Percentiles rank a stretch among this genome's conserved stretches.
These are phyloP conservation scores for Peribolospora kevripleyi DNA, from an alignment of 768 basidiomycete species.

Conservation along the genomic window DNA sequence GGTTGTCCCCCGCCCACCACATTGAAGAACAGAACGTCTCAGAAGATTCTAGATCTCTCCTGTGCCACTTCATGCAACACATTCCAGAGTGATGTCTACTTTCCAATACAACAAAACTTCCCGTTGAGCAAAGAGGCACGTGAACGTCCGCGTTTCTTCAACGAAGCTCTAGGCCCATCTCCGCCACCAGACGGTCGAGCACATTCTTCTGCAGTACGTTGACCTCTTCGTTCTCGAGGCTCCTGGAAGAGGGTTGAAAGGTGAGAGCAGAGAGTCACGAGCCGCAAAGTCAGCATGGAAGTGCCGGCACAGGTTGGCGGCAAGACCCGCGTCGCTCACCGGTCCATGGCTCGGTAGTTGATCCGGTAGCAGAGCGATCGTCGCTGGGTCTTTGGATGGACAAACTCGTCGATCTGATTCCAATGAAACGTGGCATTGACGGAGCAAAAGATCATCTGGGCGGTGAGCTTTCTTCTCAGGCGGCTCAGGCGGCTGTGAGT, in stretches of 20 bases:
- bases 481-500: too few species aligned
- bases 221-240: constrained; percentile 67
- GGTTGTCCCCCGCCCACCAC: too few species aligned
- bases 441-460: not conserved
- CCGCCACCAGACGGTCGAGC: constrained; percentile 14
- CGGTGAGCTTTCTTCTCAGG: not conserved
- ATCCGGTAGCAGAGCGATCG: constrained; percentile 69
- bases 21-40: too few species aligned
- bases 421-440: not conserved
- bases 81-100: too few species aligned
- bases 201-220: constrained; percentile 43
- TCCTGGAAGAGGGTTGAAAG: constrained; percentile 26
- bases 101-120: too few species aligned
- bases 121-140: too few species aligned
- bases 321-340: not conserved
- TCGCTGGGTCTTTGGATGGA: constrained; percentile 61
- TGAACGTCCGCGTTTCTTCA: constrained; percentile 5
- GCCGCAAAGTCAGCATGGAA: not conserved
- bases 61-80: too few species aligned
- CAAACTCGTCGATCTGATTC: constrained; percentile 63
- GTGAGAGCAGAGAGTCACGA: not conserved
- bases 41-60: too few species aligned
- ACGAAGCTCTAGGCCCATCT: constrained; percentile 24
- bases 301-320: not conserved
- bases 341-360: constrained; percentile 88